Evolutionary conservation across 164 flowering plant species (phyloP).

Genomic region (Annona cherimola): DNA sequence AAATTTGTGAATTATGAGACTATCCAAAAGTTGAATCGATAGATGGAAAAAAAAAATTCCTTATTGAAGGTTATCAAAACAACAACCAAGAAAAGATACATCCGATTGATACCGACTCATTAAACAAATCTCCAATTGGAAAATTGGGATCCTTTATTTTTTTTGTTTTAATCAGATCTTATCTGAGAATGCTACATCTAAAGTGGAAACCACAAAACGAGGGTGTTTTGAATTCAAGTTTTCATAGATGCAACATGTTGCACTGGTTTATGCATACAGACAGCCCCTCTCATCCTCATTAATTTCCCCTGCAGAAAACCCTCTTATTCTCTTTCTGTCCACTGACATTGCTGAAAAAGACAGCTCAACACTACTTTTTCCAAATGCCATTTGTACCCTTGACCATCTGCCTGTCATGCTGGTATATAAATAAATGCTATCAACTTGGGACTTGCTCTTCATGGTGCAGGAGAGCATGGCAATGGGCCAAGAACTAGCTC

Average conservation of each 20-base stretch:
- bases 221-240: neutral
- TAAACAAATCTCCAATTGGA: neutral
- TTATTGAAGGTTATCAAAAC: neutral
- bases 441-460: neutral
- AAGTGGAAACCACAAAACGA: neutral
- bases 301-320: neutral
- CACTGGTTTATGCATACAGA: neutral
- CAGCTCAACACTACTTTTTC: constrained; percentile 18
- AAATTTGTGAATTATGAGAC: neutral
- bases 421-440: constrained; percentile 17
- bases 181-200: neutral
- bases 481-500: constrained; percentile 1
- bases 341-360: constrained; percentile 28
- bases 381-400: constrained; percentile 13
- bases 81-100: neutral
- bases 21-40: neutral
- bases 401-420: constrained; percentile 12
- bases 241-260: neutral
- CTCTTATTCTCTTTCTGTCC: constrained; percentile 16
- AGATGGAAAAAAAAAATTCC: neutral
- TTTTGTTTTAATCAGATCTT: neutral
- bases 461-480: constrained; percentile 1
- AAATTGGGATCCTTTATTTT: neutral
- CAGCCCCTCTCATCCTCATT: neutral
- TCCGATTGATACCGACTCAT: neutral